A percentile compares a stretch with the other conserved stretches of the same genome.
Conservation (phyloP, 306 rosid genomes). For the Cicer yamashitae region DNA sequence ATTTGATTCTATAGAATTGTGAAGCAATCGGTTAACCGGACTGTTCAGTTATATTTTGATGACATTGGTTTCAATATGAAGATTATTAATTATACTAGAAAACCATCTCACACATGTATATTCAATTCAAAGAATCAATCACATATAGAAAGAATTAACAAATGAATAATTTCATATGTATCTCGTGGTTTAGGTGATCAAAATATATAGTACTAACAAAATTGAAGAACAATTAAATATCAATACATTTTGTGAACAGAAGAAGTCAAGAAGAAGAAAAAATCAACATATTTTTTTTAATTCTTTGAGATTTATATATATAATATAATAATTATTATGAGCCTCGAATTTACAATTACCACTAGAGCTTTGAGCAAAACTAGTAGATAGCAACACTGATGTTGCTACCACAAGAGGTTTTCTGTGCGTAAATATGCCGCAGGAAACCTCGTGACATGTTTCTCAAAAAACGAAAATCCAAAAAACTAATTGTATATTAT, state of each 20-base stretch:
- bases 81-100: no score
- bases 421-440: conserved; percentile 49
- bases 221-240: conserved; percentile 40
- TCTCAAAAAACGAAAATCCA: conserved; percentile 44
- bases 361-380: conserved; percentile 54
- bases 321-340: conserved; percentile 32
- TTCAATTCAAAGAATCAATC: background rate
- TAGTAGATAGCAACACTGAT: conserved; percentile 40
- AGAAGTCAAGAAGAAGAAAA: background rate
- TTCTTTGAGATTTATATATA: conserved; percentile 26
- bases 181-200: conserved; percentile 5
- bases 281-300: conserved; percentile 34
- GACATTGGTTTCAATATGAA: no score
- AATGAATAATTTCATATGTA: conserved; percentile 41
- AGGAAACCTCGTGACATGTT: conserved; percentile 52
- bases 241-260: conserved; percentile 29
- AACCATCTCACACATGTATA: background rate
- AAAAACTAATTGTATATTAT: conserved; percentile 41
- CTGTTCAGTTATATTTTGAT: no score
- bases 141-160: conserved; percentile 46
- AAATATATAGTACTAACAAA: conserved; percentile 35
- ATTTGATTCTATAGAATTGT: no score
- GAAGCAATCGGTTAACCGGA: no score
- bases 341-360: conserved; percentile 58
- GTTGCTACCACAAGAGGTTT: conserved; percentile 45